Evolutionary conservation across 176 grass and related monocot species (phyloP), one percentile per base, ranked within the genome.

Genomic region (Sorghum bicolor): DNA sequence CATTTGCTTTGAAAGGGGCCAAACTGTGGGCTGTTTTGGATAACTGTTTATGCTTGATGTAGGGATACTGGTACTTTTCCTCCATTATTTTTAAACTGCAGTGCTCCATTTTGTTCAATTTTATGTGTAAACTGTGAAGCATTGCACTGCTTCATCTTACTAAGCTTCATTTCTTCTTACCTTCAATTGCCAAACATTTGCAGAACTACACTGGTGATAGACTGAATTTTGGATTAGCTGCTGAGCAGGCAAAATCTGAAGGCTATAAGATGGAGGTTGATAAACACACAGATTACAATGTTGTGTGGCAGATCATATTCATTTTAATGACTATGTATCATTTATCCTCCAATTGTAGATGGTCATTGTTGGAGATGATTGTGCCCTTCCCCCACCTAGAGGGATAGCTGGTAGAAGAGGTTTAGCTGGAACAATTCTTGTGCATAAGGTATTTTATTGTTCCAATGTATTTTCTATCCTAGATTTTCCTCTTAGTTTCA

Each of bases 121-220:
- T 47, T 74, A 17, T 50, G 33, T 77, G 47, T 41, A 14, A 67
- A 50, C 8, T 20, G 71, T 50, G 15, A 74, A 30, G 37, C 14
- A 77, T 44, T 79, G 19, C 55, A 62, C 17, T 33, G 52, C 50
- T 44, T 52, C n/a, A 24, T 33, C 36, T 84, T 83, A 19, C 65
- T 24, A 37, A 55, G 55, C 33, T 70, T 29, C 22, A 75, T 76
- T 73, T 43, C 8, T 86, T 80, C 37, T 83, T 30, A 85, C 4
- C 5, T 64, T 82, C 17, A 32, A 53, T 63, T 92, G 15, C 78
- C 80, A 79, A 77, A 81, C 74, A 47, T 91, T 93, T 78, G 55
- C 97, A 99, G 97, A 99, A 99, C 83, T 99, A 99, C 83, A 99
- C 93, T 67, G 97, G 97, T 72, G 97, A 99, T 82, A 87, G 97